Base-by-base conservation (phyloP, 208 protist genomes). In the Herpetomonas samuelpessoai region DNA sequence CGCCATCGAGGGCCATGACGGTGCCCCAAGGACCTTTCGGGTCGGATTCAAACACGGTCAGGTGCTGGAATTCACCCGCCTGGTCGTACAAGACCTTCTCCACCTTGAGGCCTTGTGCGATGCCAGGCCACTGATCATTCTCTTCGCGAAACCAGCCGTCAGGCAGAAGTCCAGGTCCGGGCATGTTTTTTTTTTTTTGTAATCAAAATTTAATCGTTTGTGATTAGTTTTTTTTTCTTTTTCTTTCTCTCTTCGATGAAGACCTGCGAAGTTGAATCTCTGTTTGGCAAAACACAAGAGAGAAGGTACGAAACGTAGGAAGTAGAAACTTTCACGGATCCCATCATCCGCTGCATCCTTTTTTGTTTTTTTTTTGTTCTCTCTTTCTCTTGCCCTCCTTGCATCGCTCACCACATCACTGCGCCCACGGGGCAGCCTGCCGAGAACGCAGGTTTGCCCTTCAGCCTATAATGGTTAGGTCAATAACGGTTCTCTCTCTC, bases 1-100 rank as follows among this genome's bases (percentile, higher is more conserved):
- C 93, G 22, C 97, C 97, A 68, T 99, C 98, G 24, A 99, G 87
- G 29, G 91, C 88, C 62, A 99, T 91, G 50, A 98, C 96, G 52
- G 73, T 98, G 31, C 98, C 98, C 78, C 93, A 99, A 21, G 91
- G 84, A 6, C 88, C 91, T 55, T 71, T 82, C 12, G 79, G 74
- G 45, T 93, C 81, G 19, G 71, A 88, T 62, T 96, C 74, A 55
- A 97, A 97, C 7, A 97, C 73, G 21, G 83, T 81, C 24, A 97
- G 49, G 66, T 96, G 85, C 75, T 97, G 92, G 59, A 82, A 96
- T 53, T 91, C 74, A 14, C 75, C 90, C 22, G 78, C 71, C 35
- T 75, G 55, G 73, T 97, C 82, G 61, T 89, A 91, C 6, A 97
- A 71, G 18, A 96, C 85, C 71, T 93, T 81, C 7, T 93, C 73